Evolutionary conservation across 257 asterid species (phyloP).

Genomic region (Gentiana dahurica): DNA sequence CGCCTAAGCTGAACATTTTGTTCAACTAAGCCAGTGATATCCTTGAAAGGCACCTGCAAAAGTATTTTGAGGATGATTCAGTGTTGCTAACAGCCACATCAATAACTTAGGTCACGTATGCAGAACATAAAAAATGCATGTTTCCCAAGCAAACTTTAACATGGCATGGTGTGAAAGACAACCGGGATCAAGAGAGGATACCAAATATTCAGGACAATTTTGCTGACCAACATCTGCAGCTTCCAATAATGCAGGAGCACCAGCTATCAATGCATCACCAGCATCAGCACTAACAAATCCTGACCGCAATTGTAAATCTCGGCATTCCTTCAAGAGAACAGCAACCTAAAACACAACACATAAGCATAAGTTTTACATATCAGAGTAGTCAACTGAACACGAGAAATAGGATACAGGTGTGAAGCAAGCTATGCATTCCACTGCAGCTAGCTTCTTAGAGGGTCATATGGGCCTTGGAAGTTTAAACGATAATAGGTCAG

Average conservation of each 20-base stretch:
- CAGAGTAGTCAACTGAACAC: background rate
- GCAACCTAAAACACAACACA: slow-evolving; percentile 38
- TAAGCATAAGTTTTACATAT: background rate
- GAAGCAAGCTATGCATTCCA: no score
- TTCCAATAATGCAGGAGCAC: slow-evolving; percentile 18
- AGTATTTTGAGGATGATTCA: background rate
- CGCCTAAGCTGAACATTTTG: slow-evolving; percentile 70
- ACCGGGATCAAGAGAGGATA: slow-evolving; percentile 12
- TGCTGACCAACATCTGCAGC: slow-evolving; percentile 29
- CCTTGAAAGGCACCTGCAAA: slow-evolving; percentile 76
- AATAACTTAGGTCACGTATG: background rate
- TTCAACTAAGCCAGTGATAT: slow-evolving; percentile 83
- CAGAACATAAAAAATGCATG: no score
- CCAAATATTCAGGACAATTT: slow-evolving; percentile 46
- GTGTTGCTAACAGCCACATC: background rate
- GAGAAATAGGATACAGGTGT: background rate
- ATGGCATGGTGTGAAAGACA: background rate
- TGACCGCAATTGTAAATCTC: slow-evolving; percentile 85
- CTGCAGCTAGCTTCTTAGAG: no score
- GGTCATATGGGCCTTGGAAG: no score
- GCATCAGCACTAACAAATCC: slow-evolving; percentile 40
- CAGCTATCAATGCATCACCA: slow-evolving; percentile 21
- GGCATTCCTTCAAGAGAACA: slow-evolving; percentile 78
- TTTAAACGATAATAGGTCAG: no score
- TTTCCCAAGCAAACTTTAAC: no score